phyloP scores from a whole-genome alignment of 139 green algal species.

The Closterium sp. region DNA sequence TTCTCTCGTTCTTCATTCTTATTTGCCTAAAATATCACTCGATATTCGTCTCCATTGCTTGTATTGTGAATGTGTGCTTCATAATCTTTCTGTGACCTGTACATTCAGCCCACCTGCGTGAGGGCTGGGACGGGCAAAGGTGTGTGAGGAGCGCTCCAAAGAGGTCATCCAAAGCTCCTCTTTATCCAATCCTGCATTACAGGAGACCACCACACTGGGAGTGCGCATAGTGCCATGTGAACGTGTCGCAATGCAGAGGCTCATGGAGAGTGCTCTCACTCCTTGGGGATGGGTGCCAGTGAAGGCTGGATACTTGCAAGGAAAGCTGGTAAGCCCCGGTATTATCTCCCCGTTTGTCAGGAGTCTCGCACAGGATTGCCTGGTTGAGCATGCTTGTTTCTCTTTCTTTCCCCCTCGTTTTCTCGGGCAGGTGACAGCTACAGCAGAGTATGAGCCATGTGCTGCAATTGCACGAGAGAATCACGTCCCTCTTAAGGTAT shows the following conservation, averaged over 20 bases:
- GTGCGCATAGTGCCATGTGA: conserved; percentile 19
- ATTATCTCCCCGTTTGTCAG: no score
- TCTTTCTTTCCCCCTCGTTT: neutral
- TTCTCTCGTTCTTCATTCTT: no score
- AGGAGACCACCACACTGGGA: conserved; percentile 30
- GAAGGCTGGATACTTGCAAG: conserved; percentile 14
- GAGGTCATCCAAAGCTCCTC: no score
- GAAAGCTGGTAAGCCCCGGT: neutral
- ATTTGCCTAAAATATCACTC: no score
- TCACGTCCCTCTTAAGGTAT: conserved; percentile 31
- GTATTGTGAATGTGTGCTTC: no score
- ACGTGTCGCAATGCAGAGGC: conserved; percentile 8
- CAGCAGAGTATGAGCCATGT: conserved; percentile 33
- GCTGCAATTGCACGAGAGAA: conserved; percentile 10
- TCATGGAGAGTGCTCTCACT: conserved; percentile 3
- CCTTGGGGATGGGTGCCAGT: conserved; percentile 19
- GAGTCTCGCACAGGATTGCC: no score
- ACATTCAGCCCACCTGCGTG: no score
- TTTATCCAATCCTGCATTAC: neutral
- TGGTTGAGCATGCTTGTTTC: no score
- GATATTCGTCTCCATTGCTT: no score
- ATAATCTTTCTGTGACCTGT: no score
- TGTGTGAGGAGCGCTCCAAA: no score
- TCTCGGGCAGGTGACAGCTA: conserved; percentile 3
- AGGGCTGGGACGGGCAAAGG: no score